Conservation (phyloP, 2,329 filamentous ascomycete species). For the Diplodia corticola region DNA sequence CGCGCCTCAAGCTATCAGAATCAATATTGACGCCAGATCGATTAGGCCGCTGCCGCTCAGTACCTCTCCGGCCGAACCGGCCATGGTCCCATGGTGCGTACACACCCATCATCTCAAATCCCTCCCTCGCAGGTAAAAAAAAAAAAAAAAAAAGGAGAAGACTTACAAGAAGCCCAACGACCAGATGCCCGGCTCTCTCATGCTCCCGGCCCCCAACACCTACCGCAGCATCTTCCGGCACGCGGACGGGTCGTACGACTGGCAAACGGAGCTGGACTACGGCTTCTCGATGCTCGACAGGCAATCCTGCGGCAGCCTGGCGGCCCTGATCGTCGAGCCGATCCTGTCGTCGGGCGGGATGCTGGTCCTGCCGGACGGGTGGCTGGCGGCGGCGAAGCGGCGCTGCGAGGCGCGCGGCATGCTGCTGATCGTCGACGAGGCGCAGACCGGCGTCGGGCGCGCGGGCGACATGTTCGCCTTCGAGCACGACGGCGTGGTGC, state of each 20-base stretch:
- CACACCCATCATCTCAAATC: too few relatives aligned
- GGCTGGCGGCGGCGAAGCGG: conserved; percentile 56
- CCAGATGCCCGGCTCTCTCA: conserved; percentile 58
- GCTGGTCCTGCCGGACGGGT: conserved; percentile 59
- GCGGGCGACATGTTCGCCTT: conserved; percentile 35
- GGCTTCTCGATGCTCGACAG: conserved; percentile 63
- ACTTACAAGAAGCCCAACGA: neutral
- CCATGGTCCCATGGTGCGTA: conserved; percentile 39
- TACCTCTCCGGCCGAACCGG: conserved; percentile 56
- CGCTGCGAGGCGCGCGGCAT: conserved; percentile 39
- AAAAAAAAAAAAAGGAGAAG: too few relatives aligned
- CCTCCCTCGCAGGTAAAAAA: too few relatives aligned
- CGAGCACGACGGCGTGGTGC: conserved; percentile 35
- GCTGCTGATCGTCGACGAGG: conserved; percentile 42
- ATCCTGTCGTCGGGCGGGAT: conserved; percentile 63
- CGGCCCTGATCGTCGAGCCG: conserved; percentile 63
- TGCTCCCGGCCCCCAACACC: conserved; percentile 60
- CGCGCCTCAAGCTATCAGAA: neutral
- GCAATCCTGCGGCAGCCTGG: conserved; percentile 61
- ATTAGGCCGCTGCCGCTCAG: conserved; percentile 49
- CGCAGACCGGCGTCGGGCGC: conserved; percentile 39
- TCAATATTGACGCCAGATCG: neutral
- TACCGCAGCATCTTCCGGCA: conserved; percentile 64
- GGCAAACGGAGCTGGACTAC: conserved; percentile 64
- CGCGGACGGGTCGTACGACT: conserved; percentile 62